Evolutionary conservation across 768 basidiomycete species (phyloP).

Genomic region (Kwoniella sp.): DNA sequence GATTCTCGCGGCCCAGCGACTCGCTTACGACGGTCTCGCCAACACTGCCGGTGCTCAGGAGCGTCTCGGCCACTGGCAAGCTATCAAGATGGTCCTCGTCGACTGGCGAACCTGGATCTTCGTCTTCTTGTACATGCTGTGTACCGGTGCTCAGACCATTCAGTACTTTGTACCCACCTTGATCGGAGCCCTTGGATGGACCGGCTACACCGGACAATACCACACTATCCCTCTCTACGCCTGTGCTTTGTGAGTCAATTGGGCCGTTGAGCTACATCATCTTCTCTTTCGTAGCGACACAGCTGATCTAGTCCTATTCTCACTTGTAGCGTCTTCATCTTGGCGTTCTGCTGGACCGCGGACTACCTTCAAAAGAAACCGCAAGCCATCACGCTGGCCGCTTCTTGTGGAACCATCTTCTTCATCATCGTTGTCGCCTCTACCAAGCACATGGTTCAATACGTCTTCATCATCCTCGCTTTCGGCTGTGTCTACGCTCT

Average conservation of each 20-base stretch:
- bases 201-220: constrained; percentile 52
- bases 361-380: constrained; percentile 53
- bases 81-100: constrained; percentile 37
- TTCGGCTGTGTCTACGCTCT: constrained; percentile 54
- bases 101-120: constrained; percentile 45
- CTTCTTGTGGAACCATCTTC: constrained; percentile 37
- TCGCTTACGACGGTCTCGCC: constrained; percentile 51
- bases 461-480: constrained; percentile 56
- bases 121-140: constrained; percentile 52
- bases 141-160: constrained; percentile 54
- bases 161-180: constrained; percentile 54
- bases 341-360: constrained; percentile 49
- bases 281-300: too few species aligned
- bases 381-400: constrained; percentile 41
- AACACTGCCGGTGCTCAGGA: constrained; percentile 43
- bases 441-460: constrained; percentile 42
- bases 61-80: constrained; percentile 42
- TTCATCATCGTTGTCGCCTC: constrained; percentile 47
- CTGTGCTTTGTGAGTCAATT: constrained; percentile 29
- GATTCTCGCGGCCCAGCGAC: constrained; percentile 53
- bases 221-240: constrained; percentile 55
- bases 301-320: not conserved
- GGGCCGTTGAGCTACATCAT: not conserved
- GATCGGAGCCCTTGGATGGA: constrained; percentile 45
- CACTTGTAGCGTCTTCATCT: constrained; percentile 34